Evolutionary conservation across 2,329 filamentous ascomycete species (phyloP), one percentile per base, ranked within the genome.

Genomic region (Fusarium udum): DNA sequence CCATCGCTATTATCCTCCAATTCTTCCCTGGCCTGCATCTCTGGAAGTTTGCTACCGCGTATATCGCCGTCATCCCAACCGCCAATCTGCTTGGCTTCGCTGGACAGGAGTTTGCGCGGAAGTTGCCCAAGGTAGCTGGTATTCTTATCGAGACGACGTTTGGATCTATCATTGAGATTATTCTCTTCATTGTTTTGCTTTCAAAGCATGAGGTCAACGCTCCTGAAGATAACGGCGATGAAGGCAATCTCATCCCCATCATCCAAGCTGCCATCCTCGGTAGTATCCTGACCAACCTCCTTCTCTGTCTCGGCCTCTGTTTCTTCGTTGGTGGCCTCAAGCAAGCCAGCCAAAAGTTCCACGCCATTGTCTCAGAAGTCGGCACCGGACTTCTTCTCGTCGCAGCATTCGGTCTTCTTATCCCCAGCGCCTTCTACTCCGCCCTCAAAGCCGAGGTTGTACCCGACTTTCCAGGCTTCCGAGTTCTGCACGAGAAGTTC

Each of bases 221-320:
- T 1, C 53, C 64, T 0, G 48, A 71, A 3, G 74, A 62, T 0
- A 79, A 78, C 32, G 78, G 77, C 6, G 78, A 80, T 10, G 80
- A 81, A 42, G 80, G 82, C 6, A 80, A 83, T 48, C 70, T 79
- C 79, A 87, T 91, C 48, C 85, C 85, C 4, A 90, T 93, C 74
- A 92, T 93, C 57, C 88, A 92, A 77, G 90, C 90, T 61, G 91
- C 91, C 8, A 92, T 93, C 57, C 83, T 93, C 1, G 91, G 91
- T 18, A 92, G 90, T 5, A 91, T 93, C 49, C 78, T 93, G 56
- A 91, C 92, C 18, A 93, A 93, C 52, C 80, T 92, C 36, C 81
- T 93, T 15, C 86, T 93, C 3, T 93, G 91, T 71, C 81, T 93
- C 34, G 91, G 91, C 0, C 79, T 89, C 36, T 93, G 91, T 78